Evolutionary conservation across 73 alveolate species (phyloP).

Genomic region (Paramecium pentaurelia): DNA sequence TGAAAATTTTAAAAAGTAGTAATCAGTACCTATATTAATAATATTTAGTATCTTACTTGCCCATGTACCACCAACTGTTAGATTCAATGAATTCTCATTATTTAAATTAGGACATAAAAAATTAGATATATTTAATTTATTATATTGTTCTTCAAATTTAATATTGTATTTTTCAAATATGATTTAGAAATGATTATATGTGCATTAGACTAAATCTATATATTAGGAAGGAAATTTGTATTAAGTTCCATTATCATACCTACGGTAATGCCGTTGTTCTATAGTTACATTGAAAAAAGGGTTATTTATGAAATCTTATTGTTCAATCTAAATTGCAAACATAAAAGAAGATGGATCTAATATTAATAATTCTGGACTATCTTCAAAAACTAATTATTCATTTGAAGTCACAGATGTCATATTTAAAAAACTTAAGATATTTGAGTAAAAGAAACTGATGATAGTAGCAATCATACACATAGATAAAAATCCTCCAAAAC

Average conservation of each 20-base stretch:
- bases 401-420: not conserved
- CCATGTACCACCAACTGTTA: not conserved
- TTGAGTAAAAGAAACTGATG: not conserved
- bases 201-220: not conserved
- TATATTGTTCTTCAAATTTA: not conserved
- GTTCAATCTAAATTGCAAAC: not conserved
- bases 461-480: not conserved
- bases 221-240: not conserved
- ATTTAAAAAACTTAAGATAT: not conserved
- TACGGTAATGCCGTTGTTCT: not conserved
- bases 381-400: not conserved
- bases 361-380: not conserved
- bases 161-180: not conserved
- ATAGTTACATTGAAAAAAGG: not conserved
- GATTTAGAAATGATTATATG: not conserved
- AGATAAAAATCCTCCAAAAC: slow-evolving; percentile 12
- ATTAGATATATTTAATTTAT: not conserved
- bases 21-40: not conserved
- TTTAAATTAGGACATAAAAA: not conserved
- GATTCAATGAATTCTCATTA: not conserved
- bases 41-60: not conserved
- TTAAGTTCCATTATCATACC: slow-evolving; percentile 34
- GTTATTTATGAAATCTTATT: not conserved
- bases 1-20: slow-evolving; percentile 18
- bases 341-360: not conserved